Percentiles rank a stretch among this genome's conserved stretches.
These are phyloP conservation scores for Smittium culicis DNA, from an alignment of 371 early-diverging fungal species.

Conservation along the genomic window DNA sequence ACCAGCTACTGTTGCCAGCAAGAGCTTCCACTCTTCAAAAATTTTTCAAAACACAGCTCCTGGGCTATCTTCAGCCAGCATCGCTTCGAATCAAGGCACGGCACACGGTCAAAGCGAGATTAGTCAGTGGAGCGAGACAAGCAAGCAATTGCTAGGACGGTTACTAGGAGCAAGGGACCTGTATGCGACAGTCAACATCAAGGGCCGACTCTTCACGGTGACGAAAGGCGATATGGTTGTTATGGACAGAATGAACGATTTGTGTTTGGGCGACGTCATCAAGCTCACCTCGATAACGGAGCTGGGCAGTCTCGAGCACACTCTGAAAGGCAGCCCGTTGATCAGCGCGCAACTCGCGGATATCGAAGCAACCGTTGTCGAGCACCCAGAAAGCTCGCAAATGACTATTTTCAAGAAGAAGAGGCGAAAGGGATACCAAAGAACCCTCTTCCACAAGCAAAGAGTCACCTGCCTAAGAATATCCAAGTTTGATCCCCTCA, in stretches of 20 bases:
- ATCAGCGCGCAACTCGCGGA: slow-evolving; percentile 51
- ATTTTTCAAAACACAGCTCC: too few relatives aligned
- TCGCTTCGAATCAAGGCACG: too few relatives aligned
- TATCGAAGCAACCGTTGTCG: slow-evolving; percentile 76
- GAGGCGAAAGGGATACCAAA: slow-evolving; percentile 74
- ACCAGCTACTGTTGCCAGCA: too few relatives aligned
- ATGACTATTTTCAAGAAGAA: slow-evolving; percentile 69
- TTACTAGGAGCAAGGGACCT: slow-evolving; percentile 36
- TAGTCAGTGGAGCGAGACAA: background rate
- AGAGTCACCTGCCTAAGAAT: slow-evolving; percentile 65
- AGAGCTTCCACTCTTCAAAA: too few relatives aligned
- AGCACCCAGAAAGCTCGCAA: slow-evolving; percentile 71
- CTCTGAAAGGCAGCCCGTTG: slow-evolving; percentile 75
- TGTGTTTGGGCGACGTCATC: slow-evolving; percentile 75
- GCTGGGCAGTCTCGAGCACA: slow-evolving; percentile 69
- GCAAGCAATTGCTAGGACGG: slow-evolving; percentile 10
- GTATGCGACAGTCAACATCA: slow-evolving; percentile 80
- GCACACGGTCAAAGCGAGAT: too few relatives aligned
- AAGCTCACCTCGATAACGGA: slow-evolving; percentile 75
- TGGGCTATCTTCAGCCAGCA: too few relatives aligned
- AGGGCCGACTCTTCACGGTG: slow-evolving; percentile 73
- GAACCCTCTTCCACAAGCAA: slow-evolving; percentile 54
- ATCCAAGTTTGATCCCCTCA: slow-evolving; percentile 49
- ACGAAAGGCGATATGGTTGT: slow-evolving; percentile 77
- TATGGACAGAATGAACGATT: slow-evolving; percentile 60